Conservation (phyloP, 2,329 filamentous ascomycete species). For the Cercospora canescens region DNA sequence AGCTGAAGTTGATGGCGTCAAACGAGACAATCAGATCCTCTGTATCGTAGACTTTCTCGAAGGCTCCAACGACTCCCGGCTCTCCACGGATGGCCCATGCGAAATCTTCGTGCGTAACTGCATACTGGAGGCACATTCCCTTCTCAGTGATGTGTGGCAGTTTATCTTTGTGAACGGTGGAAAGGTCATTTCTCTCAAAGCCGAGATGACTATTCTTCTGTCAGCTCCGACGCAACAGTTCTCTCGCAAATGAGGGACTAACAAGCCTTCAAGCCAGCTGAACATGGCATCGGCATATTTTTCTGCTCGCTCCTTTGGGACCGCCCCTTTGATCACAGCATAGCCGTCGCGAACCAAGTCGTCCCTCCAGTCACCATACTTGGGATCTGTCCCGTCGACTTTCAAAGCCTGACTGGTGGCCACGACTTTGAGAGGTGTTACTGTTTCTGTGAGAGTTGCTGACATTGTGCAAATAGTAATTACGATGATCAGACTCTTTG, state of each 20-base stretch:
- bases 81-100: conserved; percentile 52
- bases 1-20: conserved; percentile 49
- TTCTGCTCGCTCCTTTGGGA: conserved; percentile 43
- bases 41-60: conserved; percentile 49
- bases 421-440: conserved; percentile 1
- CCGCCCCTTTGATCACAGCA: conserved; percentile 49
- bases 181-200: conserved; percentile 38
- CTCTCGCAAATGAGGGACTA: conserved; percentile 1
- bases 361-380: conserved; percentile 38
- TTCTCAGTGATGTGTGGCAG: conserved; percentile 48
- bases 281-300: conserved; percentile 36
- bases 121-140: conserved; percentile 52
- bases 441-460: conserved; percentile 21
- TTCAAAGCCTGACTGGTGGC: conserved; percentile 15
- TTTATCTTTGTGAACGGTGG: conserved; percentile 37
- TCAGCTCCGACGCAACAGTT: conserved; percentile 6
- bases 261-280: conserved; percentile 38
- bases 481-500: background rate
- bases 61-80: conserved; percentile 48
- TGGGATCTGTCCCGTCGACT: conserved; percentile 24
- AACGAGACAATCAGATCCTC: conserved; percentile 53
- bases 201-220: conserved; percentile 35
- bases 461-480: conserved; percentile 11
- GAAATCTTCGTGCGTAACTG: conserved; percentile 51
- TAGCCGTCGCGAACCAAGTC: conserved; percentile 44